Conservation (phyloP, 176 grass and related monocot genomes). For the Avena sativa region DNA sequence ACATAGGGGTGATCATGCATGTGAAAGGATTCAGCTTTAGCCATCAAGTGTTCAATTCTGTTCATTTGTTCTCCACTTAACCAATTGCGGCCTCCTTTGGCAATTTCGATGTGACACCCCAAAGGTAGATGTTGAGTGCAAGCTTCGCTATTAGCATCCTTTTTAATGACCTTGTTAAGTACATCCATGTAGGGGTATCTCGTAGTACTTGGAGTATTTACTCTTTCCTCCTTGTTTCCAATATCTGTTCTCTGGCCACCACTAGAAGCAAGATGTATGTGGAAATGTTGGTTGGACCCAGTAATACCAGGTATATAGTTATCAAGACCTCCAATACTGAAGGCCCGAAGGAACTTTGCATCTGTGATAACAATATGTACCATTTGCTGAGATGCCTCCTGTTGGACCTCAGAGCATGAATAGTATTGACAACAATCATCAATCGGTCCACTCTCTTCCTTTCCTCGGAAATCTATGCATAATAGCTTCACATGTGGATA, state of each 20-base stretch:
- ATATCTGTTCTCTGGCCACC: neutral
- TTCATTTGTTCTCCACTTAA: neutral
- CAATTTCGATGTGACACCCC: neutral
- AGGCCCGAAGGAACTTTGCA: no score
- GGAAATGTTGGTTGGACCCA: neutral
- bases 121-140: neutral
- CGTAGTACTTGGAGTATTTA: neutral
- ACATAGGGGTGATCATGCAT: no score
- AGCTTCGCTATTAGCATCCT: neutral
- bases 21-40: neutral
- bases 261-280: neutral
- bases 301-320: no score
- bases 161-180: neutral
- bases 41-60: neutral
- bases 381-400: no score
- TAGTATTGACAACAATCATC: no score
- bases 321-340: no score
- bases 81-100: neutral
- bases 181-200: neutral
- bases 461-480: no score
- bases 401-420: no score
- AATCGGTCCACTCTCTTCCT: no score
- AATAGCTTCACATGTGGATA: no score
- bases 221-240: neutral
- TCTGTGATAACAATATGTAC: no score